Percentiles rank a stretch among this genome's conserved stretches.
Evolutionary conservation across 176 grass and related monocot species (phyloP).

Genomic region (Bolboschoenus planiculmis): DNA sequence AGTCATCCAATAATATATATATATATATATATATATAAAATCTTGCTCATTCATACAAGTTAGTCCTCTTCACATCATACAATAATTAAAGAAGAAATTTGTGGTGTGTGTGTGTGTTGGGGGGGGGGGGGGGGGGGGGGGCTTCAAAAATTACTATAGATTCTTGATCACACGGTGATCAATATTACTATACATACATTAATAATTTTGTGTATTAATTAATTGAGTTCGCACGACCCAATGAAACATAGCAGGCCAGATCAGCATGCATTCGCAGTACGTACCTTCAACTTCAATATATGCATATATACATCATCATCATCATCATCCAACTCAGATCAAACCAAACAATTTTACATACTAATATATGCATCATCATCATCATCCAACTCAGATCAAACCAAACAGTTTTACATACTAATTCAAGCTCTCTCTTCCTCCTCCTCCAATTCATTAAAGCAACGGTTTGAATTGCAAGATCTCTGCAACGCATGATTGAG

Average conservation of each 20-base stretch:
- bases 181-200: not conserved
- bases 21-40: too few species aligned
- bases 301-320: not conserved
- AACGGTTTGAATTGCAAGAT: not conserved
- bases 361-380: too few species aligned
- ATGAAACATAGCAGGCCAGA: not conserved
- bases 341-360: not conserved
- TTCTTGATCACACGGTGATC: not conserved
- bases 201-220: not conserved
- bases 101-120: too few species aligned
- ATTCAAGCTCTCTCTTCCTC: not conserved
- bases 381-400: not conserved
- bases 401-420: not conserved
- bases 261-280: too few species aligned
- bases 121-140: not conserved
- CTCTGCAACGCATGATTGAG: slow-evolving; percentile 17
- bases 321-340: not conserved
- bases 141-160: not conserved
- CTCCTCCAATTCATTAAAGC: not conserved
- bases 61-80: too few species aligned
- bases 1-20: too few species aligned
- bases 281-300: not conserved
- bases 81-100: not conserved
- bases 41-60: too few species aligned
- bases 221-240: not conserved